A percentile compares a stretch with the other conserved stretches of the same genome.
Evolutionary conservation across 495 filamentous ascomycete species (phyloP).

Genomic region (Hypoxylon intermedium): DNA sequence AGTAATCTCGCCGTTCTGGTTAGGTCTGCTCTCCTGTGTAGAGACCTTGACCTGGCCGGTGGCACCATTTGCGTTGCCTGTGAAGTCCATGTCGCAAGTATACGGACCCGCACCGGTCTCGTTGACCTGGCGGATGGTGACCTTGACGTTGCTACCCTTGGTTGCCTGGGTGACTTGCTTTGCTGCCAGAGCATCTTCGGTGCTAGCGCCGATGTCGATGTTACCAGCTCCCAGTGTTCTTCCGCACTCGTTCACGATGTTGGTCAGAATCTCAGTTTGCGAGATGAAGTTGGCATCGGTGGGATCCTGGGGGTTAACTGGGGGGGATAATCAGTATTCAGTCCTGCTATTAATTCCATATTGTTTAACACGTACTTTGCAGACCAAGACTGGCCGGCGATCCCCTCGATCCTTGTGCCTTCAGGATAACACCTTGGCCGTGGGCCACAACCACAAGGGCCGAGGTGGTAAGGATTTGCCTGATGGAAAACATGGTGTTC

Average conservation of each 20-base stretch:
- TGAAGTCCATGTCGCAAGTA: slow-evolving; percentile 55
- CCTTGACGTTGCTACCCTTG: slow-evolving; percentile 43
- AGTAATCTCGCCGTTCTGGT: slow-evolving; percentile 51
- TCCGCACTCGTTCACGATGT: slow-evolving; percentile 56
- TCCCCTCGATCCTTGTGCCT: slow-evolving; percentile 45
- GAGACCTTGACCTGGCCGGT: slow-evolving; percentile 46
- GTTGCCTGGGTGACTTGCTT: slow-evolving; percentile 51
- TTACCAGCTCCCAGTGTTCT: slow-evolving; percentile 57
- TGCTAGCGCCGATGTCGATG: slow-evolving; percentile 60
- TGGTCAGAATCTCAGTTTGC: slow-evolving; percentile 52
- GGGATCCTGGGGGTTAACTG: slow-evolving; percentile 49
- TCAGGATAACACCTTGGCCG: slow-evolving; percentile 53
- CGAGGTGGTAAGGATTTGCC: slow-evolving; percentile 42
- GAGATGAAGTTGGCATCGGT: slow-evolving; percentile 59
- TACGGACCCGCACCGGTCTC: slow-evolving; percentile 61
- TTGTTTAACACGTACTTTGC: slow-evolving; percentile 35
- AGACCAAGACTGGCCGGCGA: slow-evolving; percentile 49
- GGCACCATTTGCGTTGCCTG: slow-evolving; percentile 47
- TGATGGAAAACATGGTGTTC: slow-evolving; percentile 41
- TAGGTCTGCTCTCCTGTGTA: slow-evolving; percentile 46
- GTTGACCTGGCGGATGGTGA: slow-evolving; percentile 60
- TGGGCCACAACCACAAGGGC: slow-evolving; percentile 45
- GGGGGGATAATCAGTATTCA: neutral
- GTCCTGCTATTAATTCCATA: no score
- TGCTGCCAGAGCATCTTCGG: slow-evolving; percentile 54